Evolutionary conservation across 345 rosid species (phyloP), one percentile per base, ranked within the genome.

Genomic region (Syzygium grande): DNA sequence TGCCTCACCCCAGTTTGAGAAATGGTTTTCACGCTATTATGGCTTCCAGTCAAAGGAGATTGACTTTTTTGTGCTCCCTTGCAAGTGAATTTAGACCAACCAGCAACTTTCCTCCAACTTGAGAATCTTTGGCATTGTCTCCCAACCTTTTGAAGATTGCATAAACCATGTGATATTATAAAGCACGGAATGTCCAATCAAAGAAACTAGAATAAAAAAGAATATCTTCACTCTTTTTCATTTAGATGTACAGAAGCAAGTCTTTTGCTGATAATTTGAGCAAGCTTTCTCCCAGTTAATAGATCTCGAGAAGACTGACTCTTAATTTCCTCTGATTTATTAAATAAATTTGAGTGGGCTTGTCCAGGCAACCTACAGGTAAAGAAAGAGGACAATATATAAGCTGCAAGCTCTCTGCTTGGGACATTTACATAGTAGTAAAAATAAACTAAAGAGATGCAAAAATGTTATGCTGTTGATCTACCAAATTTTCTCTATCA

Each of bases 331-430:
- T 88, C 92, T 51, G 91, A 65, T 87, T 89, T 92, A 87, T 85
- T 91, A 51, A 92, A 92, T 86, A 53, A 56, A 52, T 90, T 92
- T 27, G 94, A 93, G 84, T 83, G 61, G 84, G 87, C 84, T 65
- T 55, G 86, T 90, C 92, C 94, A 27, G 92, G 61, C 85, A 92
- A 93, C 88, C 90, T 92, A 80, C 89, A 88, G 87, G 89, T 90
- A n/a, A 61, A 61, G 73, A 61, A 61, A 61, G 73, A 61, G 73
- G 34, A 61, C 73, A 6, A n/a, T 61, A 61, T 12, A 13, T 85
- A 38, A 51, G 16, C 86, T 41, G 87, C 88, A 77, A 85, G 85
- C 86, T 86, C 85, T 87, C 95, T 92, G 87, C 88, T 25, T 25
- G 15, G 29, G 65, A 59, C 65, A 27, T 59, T 11, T 59, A 59